These are phyloP conservation scores for Yamadazyma sp. DNA, from an alignment of 1,139 yeast genomes.

Conservation along the genomic window DNA sequence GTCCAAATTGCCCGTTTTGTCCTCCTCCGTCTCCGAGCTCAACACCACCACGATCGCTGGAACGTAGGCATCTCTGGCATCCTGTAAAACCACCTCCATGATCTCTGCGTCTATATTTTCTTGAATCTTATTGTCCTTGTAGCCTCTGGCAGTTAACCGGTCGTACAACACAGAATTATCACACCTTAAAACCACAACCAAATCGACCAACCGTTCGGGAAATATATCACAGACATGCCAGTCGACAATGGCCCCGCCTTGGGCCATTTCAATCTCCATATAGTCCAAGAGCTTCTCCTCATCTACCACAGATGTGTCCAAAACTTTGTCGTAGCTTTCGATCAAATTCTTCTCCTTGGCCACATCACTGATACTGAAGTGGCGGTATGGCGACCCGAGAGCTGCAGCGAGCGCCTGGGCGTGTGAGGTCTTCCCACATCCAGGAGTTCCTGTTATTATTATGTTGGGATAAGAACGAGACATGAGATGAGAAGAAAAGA, in stretches of 20 bases:
- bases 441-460: conserved; percentile 94
- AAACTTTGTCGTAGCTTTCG: conserved; percentile 80
- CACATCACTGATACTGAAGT: conserved; percentile 73
- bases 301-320: conserved; percentile 87
- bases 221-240: conserved; percentile 98
- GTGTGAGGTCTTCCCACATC: conserved; percentile 93
- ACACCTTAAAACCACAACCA: conserved; percentile 85
- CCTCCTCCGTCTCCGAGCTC: conserved; percentile 67
- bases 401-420: conserved; percentile 27
- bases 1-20: conserved; percentile 77
- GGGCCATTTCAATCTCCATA: conserved; percentile 71
- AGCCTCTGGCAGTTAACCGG: conserved; percentile 70
- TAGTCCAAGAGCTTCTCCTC: conserved; percentile 85
- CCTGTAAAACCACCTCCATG: conserved; percentile 87
- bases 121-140: conserved; percentile 75
- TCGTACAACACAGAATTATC: conserved; percentile 73
- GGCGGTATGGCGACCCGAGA: conserved; percentile 36
- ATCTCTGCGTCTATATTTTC: conserved; percentile 96
- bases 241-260: conserved; percentile 86
- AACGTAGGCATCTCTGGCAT: conserved; percentile 80
- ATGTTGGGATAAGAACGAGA: conserved; percentile 67
- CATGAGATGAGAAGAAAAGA: conserved; percentile 5
- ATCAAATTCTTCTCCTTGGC: conserved; percentile 79
- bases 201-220: conserved; percentile 88
- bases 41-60: conserved; percentile 82